Percentiles rank a stretch among this genome's conserved stretches.
phyloP scores from a whole-genome alignment of 176 grass and related monocot species.

The Oryza punctata region DNA sequence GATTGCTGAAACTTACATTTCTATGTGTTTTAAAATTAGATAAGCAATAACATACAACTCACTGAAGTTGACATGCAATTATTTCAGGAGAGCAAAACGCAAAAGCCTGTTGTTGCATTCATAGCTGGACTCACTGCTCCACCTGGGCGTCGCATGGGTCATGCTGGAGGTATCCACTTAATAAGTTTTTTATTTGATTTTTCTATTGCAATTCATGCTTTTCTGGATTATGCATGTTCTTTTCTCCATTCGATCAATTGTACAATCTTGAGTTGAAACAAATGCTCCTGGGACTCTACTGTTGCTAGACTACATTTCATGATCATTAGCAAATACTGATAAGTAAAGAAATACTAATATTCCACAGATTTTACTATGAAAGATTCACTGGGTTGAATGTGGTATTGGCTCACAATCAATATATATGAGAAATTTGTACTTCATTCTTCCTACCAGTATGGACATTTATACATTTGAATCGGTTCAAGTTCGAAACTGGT shows the following conservation, averaged over 20 bases:
- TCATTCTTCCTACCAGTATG: not conserved
- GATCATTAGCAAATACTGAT: not conserved
- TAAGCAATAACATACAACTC: not conserved
- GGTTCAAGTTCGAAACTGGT: not conserved
- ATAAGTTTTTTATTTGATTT: conserved; percentile 8
- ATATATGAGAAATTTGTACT: not conserved
- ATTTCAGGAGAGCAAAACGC: conserved; percentile 80
- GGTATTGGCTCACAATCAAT: not conserved
- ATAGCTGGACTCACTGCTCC: conserved; percentile 99
- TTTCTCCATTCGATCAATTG: not conserved
- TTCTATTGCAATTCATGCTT: not conserved
- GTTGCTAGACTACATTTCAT: not conserved
- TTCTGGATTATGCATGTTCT: not conserved
- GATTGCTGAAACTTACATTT: conserved; percentile 1
- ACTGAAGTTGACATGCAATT: conserved; percentile 26
- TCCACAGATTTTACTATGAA: conserved; percentile 1
- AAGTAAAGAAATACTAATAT: not conserved
- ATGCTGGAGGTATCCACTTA: conserved; percentile 84
- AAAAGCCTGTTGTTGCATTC: conserved; percentile 97
- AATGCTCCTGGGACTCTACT: not conserved
- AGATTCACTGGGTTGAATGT: not conserved
- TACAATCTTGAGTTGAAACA: conserved; percentile 18
- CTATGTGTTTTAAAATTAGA: not conserved
- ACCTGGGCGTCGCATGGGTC: conserved; percentile 96
- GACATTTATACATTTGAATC: conserved; percentile 4